Percentiles rank a stretch among this genome's conserved stretches.
These are phyloP conservation scores for Metahyphopichia silvanorum DNA, from an alignment of 805 yeast species.

Conservation along the genomic window DNA sequence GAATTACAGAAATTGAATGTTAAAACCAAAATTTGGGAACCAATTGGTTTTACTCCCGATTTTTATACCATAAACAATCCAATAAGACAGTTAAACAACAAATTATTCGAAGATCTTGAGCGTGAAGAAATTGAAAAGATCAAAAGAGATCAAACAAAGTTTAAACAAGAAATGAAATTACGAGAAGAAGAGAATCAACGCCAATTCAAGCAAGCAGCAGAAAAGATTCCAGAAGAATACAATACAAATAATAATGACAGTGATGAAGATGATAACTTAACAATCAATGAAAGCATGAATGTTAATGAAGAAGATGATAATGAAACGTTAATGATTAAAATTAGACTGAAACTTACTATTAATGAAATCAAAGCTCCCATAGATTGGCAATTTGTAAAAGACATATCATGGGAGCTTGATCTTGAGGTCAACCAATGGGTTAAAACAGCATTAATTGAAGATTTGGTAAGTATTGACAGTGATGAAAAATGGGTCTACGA, in stretches of 20 bases:
- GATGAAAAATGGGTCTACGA: conserved; percentile 90
- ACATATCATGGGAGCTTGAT: conserved; percentile 64
- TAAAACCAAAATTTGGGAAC: conserved; percentile 56
- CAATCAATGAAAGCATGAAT: conserved; percentile 4
- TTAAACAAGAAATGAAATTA: not conserved
- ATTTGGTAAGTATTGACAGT: conserved; percentile 58
- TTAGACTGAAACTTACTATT: conserved; percentile 13
- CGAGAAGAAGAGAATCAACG: not conserved
- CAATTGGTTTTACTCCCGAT: conserved; percentile 56
- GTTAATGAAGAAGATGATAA: conserved; percentile 12
- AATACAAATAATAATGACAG: too few relatives aligned
- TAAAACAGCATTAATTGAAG: conserved; percentile 42
- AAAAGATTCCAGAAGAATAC: conserved; percentile 4
- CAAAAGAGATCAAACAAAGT: not conserved
- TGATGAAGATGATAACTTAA: conserved; percentile 8
- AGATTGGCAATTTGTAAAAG: conserved; percentile 51
- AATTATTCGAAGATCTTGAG: conserved; percentile 11
- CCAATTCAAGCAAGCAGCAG: not conserved
- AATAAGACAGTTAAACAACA: conserved; percentile 19
- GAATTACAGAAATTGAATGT: conserved; percentile 59
- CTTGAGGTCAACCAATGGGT: conserved; percentile 67
- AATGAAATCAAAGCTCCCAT: conserved; percentile 52
- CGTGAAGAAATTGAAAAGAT: conserved; percentile 2
- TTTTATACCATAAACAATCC: conserved; percentile 48
- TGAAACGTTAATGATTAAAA: conserved; percentile 10